Evolutionary conservation across 495 filamentous ascomycete genomes (phyloP).

Genomic region (Hyphodiscus hymeniophilus): DNA sequence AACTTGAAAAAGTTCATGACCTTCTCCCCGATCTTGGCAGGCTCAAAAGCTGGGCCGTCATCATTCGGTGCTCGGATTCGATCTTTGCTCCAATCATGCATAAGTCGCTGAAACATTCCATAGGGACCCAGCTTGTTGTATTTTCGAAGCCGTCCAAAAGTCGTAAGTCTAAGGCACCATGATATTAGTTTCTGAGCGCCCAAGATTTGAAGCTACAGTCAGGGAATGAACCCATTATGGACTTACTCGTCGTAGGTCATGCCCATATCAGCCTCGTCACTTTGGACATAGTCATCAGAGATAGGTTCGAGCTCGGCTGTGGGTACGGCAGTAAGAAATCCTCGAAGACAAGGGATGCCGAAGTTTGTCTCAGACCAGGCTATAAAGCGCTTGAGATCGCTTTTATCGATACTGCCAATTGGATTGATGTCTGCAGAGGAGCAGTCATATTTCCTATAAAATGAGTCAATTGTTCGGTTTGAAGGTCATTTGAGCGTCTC

Average conservation of each 20-base stretch:
- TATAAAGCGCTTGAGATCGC: conserved; percentile 73
- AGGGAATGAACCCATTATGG: conserved; percentile 47
- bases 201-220: conserved; percentile 17
- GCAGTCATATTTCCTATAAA: conserved; percentile 10
- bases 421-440: conserved; percentile 47
- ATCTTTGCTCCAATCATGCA: conserved; percentile 54
- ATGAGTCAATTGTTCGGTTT: neutral
- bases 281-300: conserved; percentile 45
- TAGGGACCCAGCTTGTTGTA: conserved; percentile 65
- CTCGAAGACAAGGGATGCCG: conserved; percentile 46
- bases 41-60: too few species aligned
- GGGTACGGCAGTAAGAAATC: conserved; percentile 66
- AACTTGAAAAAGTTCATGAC: conserved; percentile 61
- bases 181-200: too few species aligned
- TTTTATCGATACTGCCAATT: conserved; percentile 64
- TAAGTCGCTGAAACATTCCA: conserved; percentile 58
- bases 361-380: conserved; percentile 54
- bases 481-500: neutral
- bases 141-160: conserved; percentile 51
- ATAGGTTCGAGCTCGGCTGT: conserved; percentile 58
- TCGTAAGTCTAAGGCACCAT: too few species aligned
- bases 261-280: conserved; percentile 68
- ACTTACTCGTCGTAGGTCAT: conserved; percentile 20
- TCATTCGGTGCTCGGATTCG: too few species aligned
- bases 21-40: conserved; percentile 41